Conservation (phyloP, 2,329 filamentous ascomycete genomes). For the Madurella fahalii region DNA sequence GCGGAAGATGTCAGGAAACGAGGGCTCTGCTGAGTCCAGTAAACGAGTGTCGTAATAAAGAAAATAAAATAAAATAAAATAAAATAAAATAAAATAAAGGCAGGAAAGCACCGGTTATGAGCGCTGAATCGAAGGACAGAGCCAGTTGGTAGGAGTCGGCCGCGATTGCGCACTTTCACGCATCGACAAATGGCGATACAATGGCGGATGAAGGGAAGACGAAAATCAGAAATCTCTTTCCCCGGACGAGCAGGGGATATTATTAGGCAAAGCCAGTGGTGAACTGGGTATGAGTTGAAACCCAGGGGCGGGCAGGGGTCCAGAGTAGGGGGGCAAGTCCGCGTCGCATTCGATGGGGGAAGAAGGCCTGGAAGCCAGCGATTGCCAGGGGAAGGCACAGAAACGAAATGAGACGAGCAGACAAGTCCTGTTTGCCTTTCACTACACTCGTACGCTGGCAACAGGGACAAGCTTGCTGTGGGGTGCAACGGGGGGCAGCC, state of each 20-base stretch:
- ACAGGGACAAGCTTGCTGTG: not conserved
- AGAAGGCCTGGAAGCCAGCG: not conserved
- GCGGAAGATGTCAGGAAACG: not conserved
- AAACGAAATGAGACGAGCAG: slow-evolving; percentile 14
- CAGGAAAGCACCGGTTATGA: not conserved
- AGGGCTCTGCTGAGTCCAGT: no score
- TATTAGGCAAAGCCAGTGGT: slow-evolving; percentile 7
- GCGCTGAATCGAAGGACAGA: slow-evolving; percentile 2
- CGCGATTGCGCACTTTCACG: not conserved
- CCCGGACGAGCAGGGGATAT: not conserved
- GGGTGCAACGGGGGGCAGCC: not conserved
- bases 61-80: not conserved
- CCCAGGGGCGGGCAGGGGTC: slow-evolving; percentile 2
- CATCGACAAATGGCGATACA: slow-evolving; percentile 3
- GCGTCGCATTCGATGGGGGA: slow-evolving; percentile 1
- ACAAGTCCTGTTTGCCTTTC: slow-evolving; percentile 5
- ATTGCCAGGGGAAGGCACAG: not conserved
- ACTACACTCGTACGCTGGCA: no score
- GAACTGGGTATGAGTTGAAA: not conserved
- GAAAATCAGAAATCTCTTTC: slow-evolving; percentile 1
- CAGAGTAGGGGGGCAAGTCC: not conserved
- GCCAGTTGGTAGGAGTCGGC: not conserved
- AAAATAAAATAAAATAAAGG: not conserved
- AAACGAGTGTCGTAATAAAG: no score
- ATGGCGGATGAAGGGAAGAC: not conserved